phyloP scores from a whole-genome alignment of 495 filamentous ascomycete genomes.

The Penicillium cinerascens region DNA sequence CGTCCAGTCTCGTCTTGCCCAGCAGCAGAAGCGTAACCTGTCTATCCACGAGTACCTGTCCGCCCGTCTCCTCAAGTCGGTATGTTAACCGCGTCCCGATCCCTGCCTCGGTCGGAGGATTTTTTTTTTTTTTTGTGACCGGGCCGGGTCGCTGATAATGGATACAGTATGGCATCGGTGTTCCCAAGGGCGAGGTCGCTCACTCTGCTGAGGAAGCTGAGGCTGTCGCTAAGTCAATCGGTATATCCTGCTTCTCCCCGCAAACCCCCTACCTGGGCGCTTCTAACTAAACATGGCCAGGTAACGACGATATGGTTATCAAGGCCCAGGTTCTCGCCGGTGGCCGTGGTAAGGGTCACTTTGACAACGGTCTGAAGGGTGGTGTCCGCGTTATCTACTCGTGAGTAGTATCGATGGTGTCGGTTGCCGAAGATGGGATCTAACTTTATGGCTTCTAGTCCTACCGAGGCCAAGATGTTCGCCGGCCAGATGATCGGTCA shows the following conservation, averaged over 20 bases:
- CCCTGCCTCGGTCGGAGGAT: constrained; percentile 14
- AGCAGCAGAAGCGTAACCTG: constrained; percentile 79
- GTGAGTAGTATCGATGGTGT: constrained; percentile 39
- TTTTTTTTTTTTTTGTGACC: constrained; percentile 6
- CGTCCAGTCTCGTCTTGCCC: constrained; percentile 43
- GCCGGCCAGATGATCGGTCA: constrained; percentile 99
- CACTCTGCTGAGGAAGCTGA: constrained; percentile 83
- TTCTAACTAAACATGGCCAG: constrained; percentile 38
- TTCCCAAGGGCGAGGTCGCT: constrained; percentile 84
- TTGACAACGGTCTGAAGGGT: constrained; percentile 98
- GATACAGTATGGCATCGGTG: constrained; percentile 84
- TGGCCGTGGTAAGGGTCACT: constrained; percentile 93
- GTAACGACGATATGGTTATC: constrained; percentile 96
- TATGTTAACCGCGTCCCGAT: constrained; percentile 40
- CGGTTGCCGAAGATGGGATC: neutral
- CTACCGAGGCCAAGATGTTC: constrained; percentile 92
- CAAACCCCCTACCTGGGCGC: constrained; percentile 1
- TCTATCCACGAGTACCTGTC: constrained; percentile 98
- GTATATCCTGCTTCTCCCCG: constrained; percentile 37
- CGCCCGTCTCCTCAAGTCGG: constrained; percentile 79
- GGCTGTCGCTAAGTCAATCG: constrained; percentile 82
- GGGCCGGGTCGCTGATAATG: constrained; percentile 21
- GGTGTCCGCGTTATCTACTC: constrained; percentile 98
- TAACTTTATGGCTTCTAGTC: constrained; percentile 34
- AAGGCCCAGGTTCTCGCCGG: constrained; percentile 98